These are phyloP conservation scores for Neurospora sp. DNA, from an alignment of 495 filamentous ascomycete species.

Conservation along the genomic window DNA sequence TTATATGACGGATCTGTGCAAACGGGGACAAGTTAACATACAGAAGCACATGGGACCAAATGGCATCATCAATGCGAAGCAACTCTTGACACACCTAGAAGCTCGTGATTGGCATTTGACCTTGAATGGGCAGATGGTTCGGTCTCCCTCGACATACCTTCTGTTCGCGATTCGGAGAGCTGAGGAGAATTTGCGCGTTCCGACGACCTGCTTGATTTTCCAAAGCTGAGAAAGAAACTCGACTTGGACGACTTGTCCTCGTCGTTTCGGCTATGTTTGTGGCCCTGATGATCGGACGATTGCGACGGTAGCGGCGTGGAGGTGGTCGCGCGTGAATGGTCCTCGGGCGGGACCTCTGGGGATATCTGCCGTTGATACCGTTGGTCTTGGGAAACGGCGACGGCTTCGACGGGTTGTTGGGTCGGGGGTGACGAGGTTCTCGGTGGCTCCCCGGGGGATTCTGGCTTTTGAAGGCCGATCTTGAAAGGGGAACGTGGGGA, in stretches of 20 bases:
- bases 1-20: conserved; percentile 31
- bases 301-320: conserved; percentile 12
- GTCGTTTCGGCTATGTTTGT: conserved; percentile 20
- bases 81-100: conserved; percentile 32
- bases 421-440: conserved; percentile 4
- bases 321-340: background rate
- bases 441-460: conserved; percentile 20
- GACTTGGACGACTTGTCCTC: conserved; percentile 28
- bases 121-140: conserved; percentile 27
- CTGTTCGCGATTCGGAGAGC: conserved; percentile 26
- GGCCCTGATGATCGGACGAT: conserved; percentile 11
- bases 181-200: conserved; percentile 29
- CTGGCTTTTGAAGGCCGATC: conserved; percentile 27
- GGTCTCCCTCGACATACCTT: conserved; percentile 35
- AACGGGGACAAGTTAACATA: conserved; percentile 9
- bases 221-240: conserved; percentile 37
- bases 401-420: background rate
- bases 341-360: conserved; percentile 7
- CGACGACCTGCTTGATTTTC: conserved; percentile 28
- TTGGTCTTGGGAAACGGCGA: conserved; percentile 1
- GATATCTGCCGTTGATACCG: conserved; percentile 7
- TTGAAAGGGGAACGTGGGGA: conserved; percentile 45
- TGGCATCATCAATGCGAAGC: background rate
- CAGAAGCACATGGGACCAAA: conserved; percentile 4
- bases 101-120: conserved; percentile 14